A percentile compares a stretch with the other conserved stretches of the same genome.
Evolutionary conservation across 1,139 yeast genomes (phyloP).

Genomic region (Magnusiomyces sp.): DNA sequence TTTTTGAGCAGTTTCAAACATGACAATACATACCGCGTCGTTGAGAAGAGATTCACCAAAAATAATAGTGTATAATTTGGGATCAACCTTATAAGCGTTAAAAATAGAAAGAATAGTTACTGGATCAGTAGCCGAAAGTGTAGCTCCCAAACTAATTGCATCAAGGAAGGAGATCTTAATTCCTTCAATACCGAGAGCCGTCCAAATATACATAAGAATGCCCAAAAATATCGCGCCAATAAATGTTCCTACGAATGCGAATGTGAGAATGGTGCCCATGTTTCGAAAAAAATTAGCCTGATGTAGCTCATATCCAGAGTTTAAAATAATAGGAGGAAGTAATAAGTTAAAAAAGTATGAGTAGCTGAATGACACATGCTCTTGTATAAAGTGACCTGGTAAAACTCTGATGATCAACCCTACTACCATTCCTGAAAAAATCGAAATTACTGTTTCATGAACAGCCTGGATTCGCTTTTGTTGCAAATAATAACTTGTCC

Average conservation of each 20-base stretch:
- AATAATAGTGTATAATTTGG: conserved; percentile 89
- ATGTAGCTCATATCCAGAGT: conserved; percentile 92
- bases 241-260: conserved; percentile 97
- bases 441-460: conserved; percentile 93
- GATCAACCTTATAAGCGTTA: conserved; percentile 96
- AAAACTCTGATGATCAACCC: conserved; percentile 82
- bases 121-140: conserved; percentile 96
- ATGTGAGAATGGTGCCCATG: conserved; percentile 81
- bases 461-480: conserved; percentile 87
- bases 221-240: conserved; percentile 88
- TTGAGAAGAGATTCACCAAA: conserved; percentile 93
- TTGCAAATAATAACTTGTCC: conserved; percentile 92
- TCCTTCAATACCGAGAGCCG: conserved; percentile 83
- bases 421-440: conserved; percentile 93
- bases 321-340: conserved; percentile 91
- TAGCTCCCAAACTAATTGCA: conserved; percentile 95
- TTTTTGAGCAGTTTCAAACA: conserved; percentile 98
- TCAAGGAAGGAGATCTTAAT: conserved; percentile 85
- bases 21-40: conserved; percentile 97
- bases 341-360: conserved; percentile 89
- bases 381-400: conserved; percentile 96
- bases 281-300: conserved; percentile 93
- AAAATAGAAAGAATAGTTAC: conserved; percentile 94
- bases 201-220: conserved; percentile 76
- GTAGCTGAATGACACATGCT: conserved; percentile 90